phyloP scores from a whole-genome alignment of 148 eudicot genomes.

The Diospyros kaki region DNA sequence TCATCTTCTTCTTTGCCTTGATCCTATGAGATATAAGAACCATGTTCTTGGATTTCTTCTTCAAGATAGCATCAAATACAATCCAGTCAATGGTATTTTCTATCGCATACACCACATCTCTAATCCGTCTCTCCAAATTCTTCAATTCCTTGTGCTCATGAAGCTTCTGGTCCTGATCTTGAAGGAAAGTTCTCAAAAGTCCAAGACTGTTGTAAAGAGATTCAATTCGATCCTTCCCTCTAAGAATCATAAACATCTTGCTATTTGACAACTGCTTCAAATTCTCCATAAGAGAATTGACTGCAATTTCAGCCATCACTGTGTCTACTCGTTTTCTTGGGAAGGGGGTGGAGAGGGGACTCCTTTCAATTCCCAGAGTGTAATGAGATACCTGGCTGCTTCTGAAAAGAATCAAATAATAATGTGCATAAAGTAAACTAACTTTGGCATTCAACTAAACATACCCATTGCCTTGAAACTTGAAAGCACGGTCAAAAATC shows the following conservation, averaged over 20 bases:
- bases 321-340: too few relatives aligned
- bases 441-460: too few relatives aligned
- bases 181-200: constrained; percentile 15
- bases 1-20: too few relatives aligned
- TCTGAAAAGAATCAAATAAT: too few relatives aligned
- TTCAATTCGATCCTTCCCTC: constrained; percentile 10
- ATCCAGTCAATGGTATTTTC: constrained; percentile 22
- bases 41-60: neutral
- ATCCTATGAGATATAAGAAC: too few relatives aligned
- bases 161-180: constrained; percentile 16
- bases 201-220: constrained; percentile 2
- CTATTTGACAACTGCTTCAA: neutral
- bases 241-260: neutral
- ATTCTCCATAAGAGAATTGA: constrained; percentile 1
- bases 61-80: constrained; percentile 16
- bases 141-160: constrained; percentile 11
- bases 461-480: too few relatives aligned
- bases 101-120: constrained; percentile 24
- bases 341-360: too few relatives aligned
- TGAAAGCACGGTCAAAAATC: too few relatives aligned
- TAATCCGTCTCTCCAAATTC: constrained; percentile 18
- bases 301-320: constrained; percentile 9
- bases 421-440: too few relatives aligned
- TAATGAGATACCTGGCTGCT: too few relatives aligned
- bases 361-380: too few relatives aligned